Conservation (phyloP, 352 stramenopile species). For the Pythium phragmiticola region DNA sequence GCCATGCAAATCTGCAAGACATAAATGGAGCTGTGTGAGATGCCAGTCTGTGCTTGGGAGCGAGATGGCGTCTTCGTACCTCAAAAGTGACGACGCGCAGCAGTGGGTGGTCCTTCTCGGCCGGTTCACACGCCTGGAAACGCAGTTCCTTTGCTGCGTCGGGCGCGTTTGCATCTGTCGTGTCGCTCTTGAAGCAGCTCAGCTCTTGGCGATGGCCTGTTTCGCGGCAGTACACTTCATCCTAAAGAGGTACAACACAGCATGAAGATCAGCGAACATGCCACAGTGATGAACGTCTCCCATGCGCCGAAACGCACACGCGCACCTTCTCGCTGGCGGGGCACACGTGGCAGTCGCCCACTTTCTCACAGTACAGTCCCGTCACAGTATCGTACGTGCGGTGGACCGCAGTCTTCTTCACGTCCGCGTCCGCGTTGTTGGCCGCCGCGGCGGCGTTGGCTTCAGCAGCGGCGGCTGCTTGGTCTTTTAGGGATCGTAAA, state of each 20-base stretch:
- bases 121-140: constrained; percentile 53
- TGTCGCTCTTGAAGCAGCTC: constrained; percentile 39
- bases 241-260: constrained; percentile 12
- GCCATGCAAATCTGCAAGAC: constrained; percentile 50
- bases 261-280: neutral
- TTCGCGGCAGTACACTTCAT: constrained; percentile 65
- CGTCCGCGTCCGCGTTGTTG: constrained; percentile 22
- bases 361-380: constrained; percentile 53
- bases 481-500: constrained; percentile 11
- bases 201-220: constrained; percentile 72
- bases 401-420: constrained; percentile 27
- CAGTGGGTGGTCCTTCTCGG: constrained; percentile 38
- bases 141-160: constrained; percentile 36
- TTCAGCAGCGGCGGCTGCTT: constrained; percentile 2
- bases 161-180: constrained; percentile 21
- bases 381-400: constrained; percentile 65
- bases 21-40: neutral
- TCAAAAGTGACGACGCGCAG: constrained; percentile 68
- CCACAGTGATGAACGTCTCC: neutral
- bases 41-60: neutral
- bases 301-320: neutral
- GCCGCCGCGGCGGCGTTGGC: constrained; percentile 3
- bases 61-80: constrained; percentile 30
- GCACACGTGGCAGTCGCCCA: constrained; percentile 58
- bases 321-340: constrained; percentile 47